phyloP scores from a whole-genome alignment of 352 stramenopile genomes.

The Phytopythium litorale region DNA sequence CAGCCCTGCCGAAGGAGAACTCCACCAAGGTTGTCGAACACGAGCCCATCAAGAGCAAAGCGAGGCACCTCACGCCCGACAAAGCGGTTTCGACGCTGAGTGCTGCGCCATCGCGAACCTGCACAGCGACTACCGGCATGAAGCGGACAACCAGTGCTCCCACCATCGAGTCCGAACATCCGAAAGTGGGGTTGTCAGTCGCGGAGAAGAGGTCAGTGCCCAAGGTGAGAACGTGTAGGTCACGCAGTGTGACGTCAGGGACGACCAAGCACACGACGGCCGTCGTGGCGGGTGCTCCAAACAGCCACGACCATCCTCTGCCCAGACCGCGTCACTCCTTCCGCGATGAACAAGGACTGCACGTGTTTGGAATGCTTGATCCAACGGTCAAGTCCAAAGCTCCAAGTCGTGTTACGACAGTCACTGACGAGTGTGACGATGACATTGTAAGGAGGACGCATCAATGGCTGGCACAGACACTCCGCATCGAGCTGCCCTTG shows the following conservation, averaged over 20 bases:
- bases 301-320: not conserved
- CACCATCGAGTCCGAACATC: not conserved
- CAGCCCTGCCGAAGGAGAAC: not conserved
- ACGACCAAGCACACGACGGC: not conserved
- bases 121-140: not conserved
- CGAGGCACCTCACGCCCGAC: not conserved
- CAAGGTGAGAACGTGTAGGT: not conserved
- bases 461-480: slow-evolving; percentile 9
- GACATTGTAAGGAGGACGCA: not conserved
- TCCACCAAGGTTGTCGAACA: not conserved
- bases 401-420: not conserved
- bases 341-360: slow-evolving; percentile 14
- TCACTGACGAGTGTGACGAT: not conserved
- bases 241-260: not conserved
- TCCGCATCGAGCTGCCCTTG: slow-evolving; percentile 11
- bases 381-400: slow-evolving; percentile 11
- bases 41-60: not conserved
- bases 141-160: not conserved
- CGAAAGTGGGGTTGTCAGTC: not conserved
- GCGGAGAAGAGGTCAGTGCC: not conserved
- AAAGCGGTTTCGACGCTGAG: not conserved
- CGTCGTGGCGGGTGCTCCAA: too few relatives aligned
- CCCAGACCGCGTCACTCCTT: not conserved
- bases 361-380: slow-evolving; percentile 37
- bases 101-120: not conserved